Conservation (phyloP, 2,329 filamentous ascomycete species). For the Paraphoma sp. region DNA sequence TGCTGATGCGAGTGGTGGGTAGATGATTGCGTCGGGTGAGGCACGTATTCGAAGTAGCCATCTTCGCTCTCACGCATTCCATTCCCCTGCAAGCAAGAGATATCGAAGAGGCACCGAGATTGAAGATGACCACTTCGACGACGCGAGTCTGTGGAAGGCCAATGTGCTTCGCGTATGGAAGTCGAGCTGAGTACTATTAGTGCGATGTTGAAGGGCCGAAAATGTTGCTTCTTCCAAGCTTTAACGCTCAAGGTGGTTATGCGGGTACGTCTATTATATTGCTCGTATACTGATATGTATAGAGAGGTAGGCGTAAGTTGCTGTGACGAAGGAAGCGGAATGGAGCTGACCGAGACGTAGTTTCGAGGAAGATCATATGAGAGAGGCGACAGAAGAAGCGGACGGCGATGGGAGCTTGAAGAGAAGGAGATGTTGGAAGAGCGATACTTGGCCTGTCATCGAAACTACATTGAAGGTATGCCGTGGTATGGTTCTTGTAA, state of each 20-base stretch:
- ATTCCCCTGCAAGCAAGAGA: conserved; percentile 12
- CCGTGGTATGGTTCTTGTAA: background rate
- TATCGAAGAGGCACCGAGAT: conserved; percentile 11
- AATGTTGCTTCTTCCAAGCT: background rate
- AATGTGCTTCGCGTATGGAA: background rate
- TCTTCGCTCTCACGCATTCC: conserved; percentile 5
- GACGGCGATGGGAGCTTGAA: background rate
- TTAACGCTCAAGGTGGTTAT: no score
- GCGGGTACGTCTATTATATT: no score
- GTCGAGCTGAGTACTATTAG: background rate
- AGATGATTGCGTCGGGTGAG: conserved; percentile 1
- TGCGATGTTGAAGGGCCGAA: background rate
- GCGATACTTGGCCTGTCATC: background rate
- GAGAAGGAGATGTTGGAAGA: background rate
- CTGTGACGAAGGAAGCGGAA: background rate
- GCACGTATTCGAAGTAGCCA: conserved; percentile 1
- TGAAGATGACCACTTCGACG: conserved; percentile 1
- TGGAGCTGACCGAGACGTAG: background rate
- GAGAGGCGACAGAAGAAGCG: background rate
- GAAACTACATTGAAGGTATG: background rate
- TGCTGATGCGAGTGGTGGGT: conserved; percentile 3
- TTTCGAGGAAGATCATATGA: background rate
- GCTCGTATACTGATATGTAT: background rate
- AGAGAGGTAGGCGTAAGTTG: background rate
- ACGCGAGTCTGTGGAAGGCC: conserved; percentile 2